A percentile compares a stretch with the other conserved stretches of the same genome.
Evolutionary conservation across 164 flowering plant species (phyloP).

Genomic region (Stephania cephalantha): DNA sequence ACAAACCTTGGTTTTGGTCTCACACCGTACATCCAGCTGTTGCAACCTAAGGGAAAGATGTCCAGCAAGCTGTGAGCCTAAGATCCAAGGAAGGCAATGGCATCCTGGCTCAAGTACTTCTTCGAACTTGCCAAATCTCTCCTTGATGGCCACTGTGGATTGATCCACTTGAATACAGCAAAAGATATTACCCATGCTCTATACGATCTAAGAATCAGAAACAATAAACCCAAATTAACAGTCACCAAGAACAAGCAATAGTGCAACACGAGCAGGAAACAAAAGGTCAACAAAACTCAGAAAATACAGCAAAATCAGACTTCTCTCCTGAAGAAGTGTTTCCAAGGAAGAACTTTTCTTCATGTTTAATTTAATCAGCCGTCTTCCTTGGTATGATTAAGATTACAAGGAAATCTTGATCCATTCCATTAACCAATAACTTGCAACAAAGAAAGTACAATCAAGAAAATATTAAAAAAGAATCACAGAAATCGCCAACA

Average conservation of each 20-base stretch:
- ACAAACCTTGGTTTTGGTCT: slow-evolving; percentile 37
- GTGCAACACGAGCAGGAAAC: not conserved
- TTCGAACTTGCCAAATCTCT: slow-evolving; percentile 25
- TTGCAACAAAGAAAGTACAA: not conserved
- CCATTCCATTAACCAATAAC: not conserved
- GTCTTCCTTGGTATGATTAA: not conserved
- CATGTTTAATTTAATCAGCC: not conserved
- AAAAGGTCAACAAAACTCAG: not conserved
- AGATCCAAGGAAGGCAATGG: slow-evolving; percentile 29
- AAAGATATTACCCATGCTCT: slow-evolving; percentile 18
- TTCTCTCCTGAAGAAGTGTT: not conserved
- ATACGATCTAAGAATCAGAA: not conserved
- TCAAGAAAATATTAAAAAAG: too few relatives aligned
- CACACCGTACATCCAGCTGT: slow-evolving; percentile 29
- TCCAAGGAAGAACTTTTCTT: not conserved
- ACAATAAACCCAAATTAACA: not conserved
- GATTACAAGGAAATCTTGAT: not conserved
- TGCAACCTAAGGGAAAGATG: slow-evolving; percentile 28
- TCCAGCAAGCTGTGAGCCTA: slow-evolving; percentile 24
- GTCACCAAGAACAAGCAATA: not conserved
- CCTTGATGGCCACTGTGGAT: slow-evolving; percentile 28
- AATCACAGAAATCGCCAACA: not conserved
- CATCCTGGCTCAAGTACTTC: slow-evolving; percentile 35
- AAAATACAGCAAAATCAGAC: not conserved
- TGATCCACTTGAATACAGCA: slow-evolving; percentile 31